Conservation (phyloP, 177 flowering plant genomes). For the Vitis hybrid region DNA sequence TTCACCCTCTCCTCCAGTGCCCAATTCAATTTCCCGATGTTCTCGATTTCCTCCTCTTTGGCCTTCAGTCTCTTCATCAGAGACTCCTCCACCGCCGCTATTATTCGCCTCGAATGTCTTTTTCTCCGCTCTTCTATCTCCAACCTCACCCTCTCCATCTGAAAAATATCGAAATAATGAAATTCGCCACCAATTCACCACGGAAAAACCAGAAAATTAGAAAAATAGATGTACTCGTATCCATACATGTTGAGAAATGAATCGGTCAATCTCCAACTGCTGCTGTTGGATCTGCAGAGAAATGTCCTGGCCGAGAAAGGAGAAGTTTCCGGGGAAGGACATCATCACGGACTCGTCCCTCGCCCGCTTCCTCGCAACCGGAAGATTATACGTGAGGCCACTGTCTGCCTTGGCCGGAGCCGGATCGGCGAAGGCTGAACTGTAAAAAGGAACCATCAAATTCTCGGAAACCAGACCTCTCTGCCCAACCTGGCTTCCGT, state of each 20-base stretch:
- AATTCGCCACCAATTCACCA: background rate
- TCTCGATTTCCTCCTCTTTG: conserved; percentile 66
- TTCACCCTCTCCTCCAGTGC: conserved; percentile 60
- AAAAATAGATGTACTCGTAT: background rate
- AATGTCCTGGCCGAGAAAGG: conserved; percentile 64
- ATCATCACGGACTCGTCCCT: too few relatives aligned
- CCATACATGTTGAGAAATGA: conserved; percentile 64
- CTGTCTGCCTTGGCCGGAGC: too few relatives aligned
- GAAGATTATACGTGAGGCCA: too few relatives aligned
- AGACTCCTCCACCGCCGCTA: conserved; percentile 46
- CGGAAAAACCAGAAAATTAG: background rate
- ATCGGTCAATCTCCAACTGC: conserved; percentile 58
- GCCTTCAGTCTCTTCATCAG: conserved; percentile 47
- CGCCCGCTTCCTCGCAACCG: too few relatives aligned
- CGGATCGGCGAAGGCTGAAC: too few relatives aligned
- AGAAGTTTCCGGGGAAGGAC: conserved; percentile 4
- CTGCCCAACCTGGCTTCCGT: too few relatives aligned
- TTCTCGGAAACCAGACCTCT: too few relatives aligned
- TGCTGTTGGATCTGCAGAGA: conserved; percentile 56
- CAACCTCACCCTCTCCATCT: conserved; percentile 63
- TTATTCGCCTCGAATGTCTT: conserved; percentile 38
- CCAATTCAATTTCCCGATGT: conserved; percentile 58
- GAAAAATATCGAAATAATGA: conserved; percentile 3
- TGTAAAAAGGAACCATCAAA: too few relatives aligned
- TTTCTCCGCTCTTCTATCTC: conserved; percentile 56